phyloP scores from a whole-genome alignment of 257 asterid genomes.

The Mitragyna speciosa region DNA sequence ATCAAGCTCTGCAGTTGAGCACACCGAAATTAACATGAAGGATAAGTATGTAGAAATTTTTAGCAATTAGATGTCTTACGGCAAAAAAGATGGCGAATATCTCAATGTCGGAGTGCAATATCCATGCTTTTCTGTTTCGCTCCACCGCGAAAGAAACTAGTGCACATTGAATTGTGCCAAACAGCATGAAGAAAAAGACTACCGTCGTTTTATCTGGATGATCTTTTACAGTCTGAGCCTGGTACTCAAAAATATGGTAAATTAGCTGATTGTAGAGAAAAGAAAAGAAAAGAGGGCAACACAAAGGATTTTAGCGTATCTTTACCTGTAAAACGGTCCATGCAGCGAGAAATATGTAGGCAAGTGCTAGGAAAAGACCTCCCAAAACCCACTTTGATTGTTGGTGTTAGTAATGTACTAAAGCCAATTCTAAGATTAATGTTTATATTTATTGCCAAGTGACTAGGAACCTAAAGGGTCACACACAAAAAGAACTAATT shows the following conservation, averaged over 20 bases:
- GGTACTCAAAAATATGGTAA: neutral
- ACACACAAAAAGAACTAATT: too few relatives aligned
- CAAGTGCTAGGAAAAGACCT: constrained; percentile 21
- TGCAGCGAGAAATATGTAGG: constrained; percentile 25
- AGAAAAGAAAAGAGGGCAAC: neutral
- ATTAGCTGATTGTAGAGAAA: neutral
- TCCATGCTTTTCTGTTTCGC: constrained; percentile 22
- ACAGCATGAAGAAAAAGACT: constrained; percentile 22
- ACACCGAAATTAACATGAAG: too few relatives aligned
- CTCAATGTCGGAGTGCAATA: constrained; percentile 23
- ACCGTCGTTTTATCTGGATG: constrained; percentile 29
- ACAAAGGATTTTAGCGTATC: neutral
- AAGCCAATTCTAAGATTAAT: too few relatives aligned
- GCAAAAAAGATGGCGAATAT: constrained; percentile 23
- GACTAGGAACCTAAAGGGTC: too few relatives aligned
- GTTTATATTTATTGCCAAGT: too few relatives aligned
- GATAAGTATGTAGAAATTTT: too few relatives aligned
- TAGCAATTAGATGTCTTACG: constrained; percentile 2
- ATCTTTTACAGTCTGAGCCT: constrained; percentile 23
- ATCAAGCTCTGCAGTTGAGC: too few relatives aligned
- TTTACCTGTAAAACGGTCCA: constrained; percentile 37
- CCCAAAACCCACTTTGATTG: constrained; percentile 31
- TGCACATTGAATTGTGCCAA: constrained; percentile 12
- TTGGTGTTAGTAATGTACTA: too few relatives aligned
- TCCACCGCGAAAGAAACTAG: neutral